Evolutionary conservation across 192 early-diverging fungal species (phyloP).

Genomic region (Entophlyctis luteolus): DNA sequence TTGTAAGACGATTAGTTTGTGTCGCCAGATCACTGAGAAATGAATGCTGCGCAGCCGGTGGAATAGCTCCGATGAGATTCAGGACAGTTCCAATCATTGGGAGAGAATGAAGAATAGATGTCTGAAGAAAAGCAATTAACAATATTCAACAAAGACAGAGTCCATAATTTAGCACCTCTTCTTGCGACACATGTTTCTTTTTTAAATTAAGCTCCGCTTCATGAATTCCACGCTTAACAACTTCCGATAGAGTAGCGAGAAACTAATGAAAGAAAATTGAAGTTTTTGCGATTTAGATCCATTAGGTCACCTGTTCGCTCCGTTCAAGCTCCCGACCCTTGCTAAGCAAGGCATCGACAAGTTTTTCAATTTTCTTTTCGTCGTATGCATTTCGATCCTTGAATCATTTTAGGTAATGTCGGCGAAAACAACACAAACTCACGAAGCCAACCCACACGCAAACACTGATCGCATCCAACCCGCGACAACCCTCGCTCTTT

Average conservation of each 20-base stretch:
- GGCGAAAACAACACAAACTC: neutral
- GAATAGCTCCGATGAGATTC: conserved; percentile 9
- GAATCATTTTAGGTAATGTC: neutral
- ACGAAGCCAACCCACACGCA: conserved; percentile 2
- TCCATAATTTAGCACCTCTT: neutral
- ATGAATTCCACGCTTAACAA: conserved; percentile 11
- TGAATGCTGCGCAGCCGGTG: neutral
- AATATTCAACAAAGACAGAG: neutral
- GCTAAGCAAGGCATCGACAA: neutral
- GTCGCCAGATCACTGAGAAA: too few relatives aligned
- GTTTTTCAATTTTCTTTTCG: neutral
- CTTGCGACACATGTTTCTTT: neutral
- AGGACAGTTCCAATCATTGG: conserved; percentile 24
- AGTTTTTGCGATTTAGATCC: neutral
- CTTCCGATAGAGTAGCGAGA: conserved; percentile 6
- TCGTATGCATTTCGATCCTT: neutral
- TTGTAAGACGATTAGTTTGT: too few relatives aligned
- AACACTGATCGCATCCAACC: neutral
- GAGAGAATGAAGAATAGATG: conserved; percentile 1
- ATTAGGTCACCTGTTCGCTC: conserved; percentile 6
- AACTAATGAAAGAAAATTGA: neutral
- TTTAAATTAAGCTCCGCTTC: conserved; percentile 7
- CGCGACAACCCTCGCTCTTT: neutral
- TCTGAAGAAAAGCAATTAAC: neutral
- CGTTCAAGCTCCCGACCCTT: conserved; percentile 13